These are phyloP conservation scores for Sporothrix variecibatus DNA, from an alignment of 2,329 filamentous ascomycete species.

Conservation along the genomic window DNA sequence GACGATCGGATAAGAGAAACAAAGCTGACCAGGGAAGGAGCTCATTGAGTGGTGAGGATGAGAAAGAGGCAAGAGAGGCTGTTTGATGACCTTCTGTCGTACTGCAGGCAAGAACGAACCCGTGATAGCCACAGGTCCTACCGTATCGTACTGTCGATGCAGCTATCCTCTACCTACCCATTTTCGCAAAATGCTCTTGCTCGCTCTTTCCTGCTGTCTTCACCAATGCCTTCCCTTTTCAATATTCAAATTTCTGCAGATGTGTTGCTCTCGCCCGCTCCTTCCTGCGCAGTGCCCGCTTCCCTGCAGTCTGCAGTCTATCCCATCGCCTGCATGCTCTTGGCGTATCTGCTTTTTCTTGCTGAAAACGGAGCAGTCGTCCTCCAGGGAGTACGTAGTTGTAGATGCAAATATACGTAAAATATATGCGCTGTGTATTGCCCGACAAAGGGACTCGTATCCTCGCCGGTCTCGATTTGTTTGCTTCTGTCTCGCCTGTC, in stretches of 20 bases:
- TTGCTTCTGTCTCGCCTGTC: slow-evolving; percentile 11
- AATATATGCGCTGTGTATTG: neutral
- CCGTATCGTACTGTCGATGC: neutral
- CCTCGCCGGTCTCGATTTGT: neutral
- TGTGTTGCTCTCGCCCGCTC: neutral
- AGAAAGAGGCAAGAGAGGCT: neutral
- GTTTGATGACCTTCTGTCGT: neutral
- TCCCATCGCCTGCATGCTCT: neutral
- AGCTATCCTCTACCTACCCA: neutral
- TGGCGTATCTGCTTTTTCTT: neutral
- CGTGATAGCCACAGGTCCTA: slow-evolving; percentile 20
- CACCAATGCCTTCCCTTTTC: neutral
- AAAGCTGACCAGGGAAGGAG: neutral
- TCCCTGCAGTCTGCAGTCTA: slow-evolving; percentile 1
- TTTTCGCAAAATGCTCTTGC: neutral
- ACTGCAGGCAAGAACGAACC: slow-evolving; percentile 12
- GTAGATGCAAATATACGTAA: neutral
- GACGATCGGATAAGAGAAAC: slow-evolving; percentile 18
- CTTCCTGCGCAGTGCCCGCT: slow-evolving; percentile 7
- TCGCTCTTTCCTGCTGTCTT: neutral
- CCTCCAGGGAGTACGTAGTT: neutral
- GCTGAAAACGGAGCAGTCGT: neutral
- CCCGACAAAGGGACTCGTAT: neutral
- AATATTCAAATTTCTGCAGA: neutral
- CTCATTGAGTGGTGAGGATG: neutral